These are phyloP conservation scores for Tagetes patula DNA, from an alignment of 129 eudicot species.

Conservation along the genomic window DNA sequence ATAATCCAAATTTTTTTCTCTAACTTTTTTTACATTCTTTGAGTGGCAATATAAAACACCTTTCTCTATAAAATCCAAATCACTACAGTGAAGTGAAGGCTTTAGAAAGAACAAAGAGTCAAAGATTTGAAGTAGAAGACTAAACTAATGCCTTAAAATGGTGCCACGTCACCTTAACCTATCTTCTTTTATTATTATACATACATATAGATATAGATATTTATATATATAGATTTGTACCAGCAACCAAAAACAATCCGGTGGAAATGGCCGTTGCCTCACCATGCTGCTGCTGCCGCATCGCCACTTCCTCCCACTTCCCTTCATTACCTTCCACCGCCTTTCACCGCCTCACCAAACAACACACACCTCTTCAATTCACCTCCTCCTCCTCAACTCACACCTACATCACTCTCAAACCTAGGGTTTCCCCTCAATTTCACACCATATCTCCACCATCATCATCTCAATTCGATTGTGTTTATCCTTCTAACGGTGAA, in stretches of 20 bases:
- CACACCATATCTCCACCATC: conserved; percentile 24
- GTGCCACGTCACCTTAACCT: too few relatives aligned
- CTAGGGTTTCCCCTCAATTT: conserved; percentile 32
- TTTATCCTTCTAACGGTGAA: conserved; percentile 16
- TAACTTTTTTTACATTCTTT: too few relatives aligned
- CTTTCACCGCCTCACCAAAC: neutral
- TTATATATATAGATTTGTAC: neutral
- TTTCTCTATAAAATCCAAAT: too few relatives aligned
- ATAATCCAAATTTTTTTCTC: too few relatives aligned
- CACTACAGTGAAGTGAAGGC: too few relatives aligned
- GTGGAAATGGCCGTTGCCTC: too few relatives aligned
- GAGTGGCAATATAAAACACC: too few relatives aligned
- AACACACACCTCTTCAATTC: neutral
- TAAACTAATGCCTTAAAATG: too few relatives aligned
- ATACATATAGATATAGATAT: too few relatives aligned
- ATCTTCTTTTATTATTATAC: too few relatives aligned
- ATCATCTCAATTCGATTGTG: conserved; percentile 50
- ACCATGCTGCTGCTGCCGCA: neutral
- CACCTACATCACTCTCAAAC: conserved; percentile 20
- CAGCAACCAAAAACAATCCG: neutral
- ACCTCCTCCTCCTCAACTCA: neutral
- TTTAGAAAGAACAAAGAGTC: too few relatives aligned
- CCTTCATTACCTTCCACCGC: neutral
- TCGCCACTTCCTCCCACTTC: neutral
- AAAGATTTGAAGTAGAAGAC: too few relatives aligned